Percentiles rank a stretch among this genome's conserved stretches.
These are phyloP conservation scores for Celoporthe dispersa DNA, from an alignment of 2,329 filamentous ascomycete species.

Conservation along the genomic window DNA sequence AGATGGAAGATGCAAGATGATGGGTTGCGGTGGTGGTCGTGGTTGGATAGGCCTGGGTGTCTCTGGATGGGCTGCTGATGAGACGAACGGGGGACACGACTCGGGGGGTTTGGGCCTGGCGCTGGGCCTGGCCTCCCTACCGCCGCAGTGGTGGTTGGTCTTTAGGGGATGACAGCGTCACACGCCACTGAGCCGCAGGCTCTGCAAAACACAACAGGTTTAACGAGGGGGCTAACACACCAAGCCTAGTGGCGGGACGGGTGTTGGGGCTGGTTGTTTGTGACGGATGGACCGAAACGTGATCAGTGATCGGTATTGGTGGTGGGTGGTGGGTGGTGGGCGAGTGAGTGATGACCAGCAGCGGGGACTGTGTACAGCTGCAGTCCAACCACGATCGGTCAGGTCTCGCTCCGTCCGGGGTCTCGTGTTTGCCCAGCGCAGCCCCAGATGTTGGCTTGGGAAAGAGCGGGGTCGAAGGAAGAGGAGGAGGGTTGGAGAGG, in stretches of 20 bases:
- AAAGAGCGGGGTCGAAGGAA: neutral
- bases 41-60: neutral
- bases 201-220: constrained; percentile 7
- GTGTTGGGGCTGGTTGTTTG: neutral
- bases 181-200: constrained; percentile 15
- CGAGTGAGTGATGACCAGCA: neutral
- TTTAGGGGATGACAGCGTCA: constrained; percentile 16
- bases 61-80: constrained; percentile 7
- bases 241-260: neutral
- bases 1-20: neutral
- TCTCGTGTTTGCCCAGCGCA: neutral
- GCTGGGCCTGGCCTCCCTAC: constrained; percentile 4
- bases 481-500: neutral
- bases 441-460: neutral
- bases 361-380: neutral
- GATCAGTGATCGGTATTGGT: neutral
- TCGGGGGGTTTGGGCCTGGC: constrained; percentile 5
- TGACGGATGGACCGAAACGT: neutral
- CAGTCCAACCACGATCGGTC: neutral
- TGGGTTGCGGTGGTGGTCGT: neutral
- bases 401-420: neutral
- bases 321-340: neutral
- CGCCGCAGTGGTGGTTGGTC: neutral
- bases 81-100: constrained; percentile 5
- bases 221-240: neutral